Evolutionary conservation across 306 rosid genomes (phyloP).

Genomic region (Lupinus albus): DNA sequence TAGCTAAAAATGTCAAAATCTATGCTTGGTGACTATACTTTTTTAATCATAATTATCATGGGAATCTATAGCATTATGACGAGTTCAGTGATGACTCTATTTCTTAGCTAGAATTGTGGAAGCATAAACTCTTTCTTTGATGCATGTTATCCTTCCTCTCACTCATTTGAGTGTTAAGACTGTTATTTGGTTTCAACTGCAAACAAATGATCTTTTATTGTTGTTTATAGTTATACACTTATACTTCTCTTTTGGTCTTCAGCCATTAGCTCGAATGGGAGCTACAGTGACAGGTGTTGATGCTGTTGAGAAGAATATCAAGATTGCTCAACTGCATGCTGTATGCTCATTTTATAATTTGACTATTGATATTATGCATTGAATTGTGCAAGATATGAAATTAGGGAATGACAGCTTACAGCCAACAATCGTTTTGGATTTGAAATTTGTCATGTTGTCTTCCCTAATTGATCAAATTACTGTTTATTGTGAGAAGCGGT

Average conservation of each 20-base stretch:
- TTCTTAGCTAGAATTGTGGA: constrained; percentile 28
- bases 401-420: background rate
- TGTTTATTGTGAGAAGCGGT: constrained; percentile 16
- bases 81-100: constrained; percentile 12
- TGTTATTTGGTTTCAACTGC: constrained; percentile 27
- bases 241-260: constrained; percentile 40
- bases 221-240: constrained; percentile 26
- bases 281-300: constrained; percentile 87
- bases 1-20: constrained; percentile 17
- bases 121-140: constrained; percentile 24
- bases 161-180: background rate
- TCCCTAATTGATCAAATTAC: constrained; percentile 12
- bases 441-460: constrained; percentile 21
- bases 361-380: constrained; percentile 7
- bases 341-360: constrained; percentile 53
- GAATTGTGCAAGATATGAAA: constrained; percentile 1
- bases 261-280: constrained; percentile 96
- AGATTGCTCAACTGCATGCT: constrained; percentile 85
- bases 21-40: constrained; percentile 8
- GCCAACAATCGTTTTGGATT: constrained; percentile 8
- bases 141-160: constrained; percentile 14
- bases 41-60: background rate
- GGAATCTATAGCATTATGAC: constrained; percentile 25
- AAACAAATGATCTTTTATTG: constrained; percentile 25
- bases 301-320: constrained; percentile 85